Evolutionary conservation across 108 stramenopile genomes (phyloP), one percentile per base, ranked within the genome.

Genomic region (Chaetoceros muelleri): DNA sequence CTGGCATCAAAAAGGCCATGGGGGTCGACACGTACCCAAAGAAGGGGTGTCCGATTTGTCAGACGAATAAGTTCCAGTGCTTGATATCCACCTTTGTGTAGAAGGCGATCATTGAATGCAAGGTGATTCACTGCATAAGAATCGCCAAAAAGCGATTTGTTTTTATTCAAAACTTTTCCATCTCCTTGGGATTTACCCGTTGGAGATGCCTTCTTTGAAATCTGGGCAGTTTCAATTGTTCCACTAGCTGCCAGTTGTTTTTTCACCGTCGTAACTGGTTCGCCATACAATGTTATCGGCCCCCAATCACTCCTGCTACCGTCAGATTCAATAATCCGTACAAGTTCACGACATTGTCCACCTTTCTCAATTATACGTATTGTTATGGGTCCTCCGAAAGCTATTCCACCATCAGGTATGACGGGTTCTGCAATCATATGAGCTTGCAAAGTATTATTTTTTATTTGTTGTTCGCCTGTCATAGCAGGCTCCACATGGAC

Each of bases 301-400:
- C 85, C 90, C 90, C 90, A 91, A 61, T 91, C 90, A 29, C 74
- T 71, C 40, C 90, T 77, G 64, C 85, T 86, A 0, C 90, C 90
- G 53, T 91, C 78, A 19, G 67, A 62, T 28, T 70, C 71, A 28
- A 91, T 53, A 30, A 74, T 82, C 46, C 81, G 82, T 19, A 83
- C 75, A 66, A 81, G 87, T 62, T 84, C 85, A 24, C 81, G 73
- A 40, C 78, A 78, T 49, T 79, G 76, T 29, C 90, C 85, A 75
- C 85, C 90, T 57, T 91, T 91, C 55, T 91, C 90, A 21, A 91
- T 81, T 27, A 87, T 82, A 19, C 86, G 77, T 21, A 84, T 44
- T n/a, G 86, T 88, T 24, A 92, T 72, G 2, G 90, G 84, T 22
- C 90, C 90, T 29, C 84, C 79, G 58, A 72, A 84, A 24, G 83